Conservation (phyloP, 768 basidiomycete species). For the Russula brevipes region DNA sequence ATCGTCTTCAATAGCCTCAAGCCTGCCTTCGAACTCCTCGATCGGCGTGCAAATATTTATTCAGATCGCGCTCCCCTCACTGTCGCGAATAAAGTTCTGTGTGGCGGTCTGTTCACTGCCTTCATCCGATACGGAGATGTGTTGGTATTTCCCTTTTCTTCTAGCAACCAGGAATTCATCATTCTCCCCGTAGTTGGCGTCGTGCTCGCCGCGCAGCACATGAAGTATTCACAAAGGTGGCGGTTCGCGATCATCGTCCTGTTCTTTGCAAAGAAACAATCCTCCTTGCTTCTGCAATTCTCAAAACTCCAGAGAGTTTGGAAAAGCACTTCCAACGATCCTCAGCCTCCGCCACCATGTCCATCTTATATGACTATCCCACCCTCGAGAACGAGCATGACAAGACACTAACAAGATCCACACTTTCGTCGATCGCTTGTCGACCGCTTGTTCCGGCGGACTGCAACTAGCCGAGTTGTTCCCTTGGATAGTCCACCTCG, state of each 20-base stretch:
- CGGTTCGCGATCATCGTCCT: slow-evolving; percentile 1
- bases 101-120: slow-evolving; percentile 30
- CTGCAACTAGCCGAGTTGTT: slow-evolving; percentile 25
- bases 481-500: slow-evolving; percentile 20
- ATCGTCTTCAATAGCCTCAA: slow-evolving; percentile 5
- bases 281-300: not conserved
- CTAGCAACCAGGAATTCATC: not conserved
- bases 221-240: slow-evolving; percentile 6
- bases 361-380: slow-evolving; percentile 10
- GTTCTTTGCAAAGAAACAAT: slow-evolving; percentile 5
- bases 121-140: slow-evolving; percentile 27
- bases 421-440: not conserved
- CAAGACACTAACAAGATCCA: not conserved
- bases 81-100: not conserved
- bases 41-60: not conserved
- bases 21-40: slow-evolving; percentile 2
- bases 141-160: slow-evolving; percentile 12
- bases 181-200: slow-evolving; percentile 10
- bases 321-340: slow-evolving; percentile 1
- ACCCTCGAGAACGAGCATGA: slow-evolving; percentile 12
- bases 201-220: slow-evolving; percentile 15
- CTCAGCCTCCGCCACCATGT: slow-evolving; percentile 4
- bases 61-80: slow-evolving; percentile 1
- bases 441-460: slow-evolving; percentile 18
- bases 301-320: not conserved